Evolutionary conservation across 2,329 filamentous ascomycete genomes (phyloP), one percentile per base, ranked within the genome.

Genomic region (Calcarisporium arbuscula): DNA sequence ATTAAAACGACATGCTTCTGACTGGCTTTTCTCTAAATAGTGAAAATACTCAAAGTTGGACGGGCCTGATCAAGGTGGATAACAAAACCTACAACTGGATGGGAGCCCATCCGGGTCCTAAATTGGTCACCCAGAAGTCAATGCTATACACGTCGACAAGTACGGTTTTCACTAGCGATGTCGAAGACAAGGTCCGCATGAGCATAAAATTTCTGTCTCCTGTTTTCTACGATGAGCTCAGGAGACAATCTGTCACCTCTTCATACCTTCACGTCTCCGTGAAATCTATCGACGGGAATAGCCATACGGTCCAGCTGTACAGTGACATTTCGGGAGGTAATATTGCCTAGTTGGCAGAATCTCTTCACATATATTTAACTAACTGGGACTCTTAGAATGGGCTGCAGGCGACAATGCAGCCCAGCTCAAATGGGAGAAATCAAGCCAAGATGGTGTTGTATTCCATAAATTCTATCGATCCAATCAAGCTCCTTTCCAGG

Each of bases 131-230:
- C 15, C 82, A 88, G 53, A 72, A 67, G 3, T 64, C 72, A 1
- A 78, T 77, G 50, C 69, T 77, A 38, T 87, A 86, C 53, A 86
- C 83, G 1, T 81, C 82, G 1, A 87, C 83, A 5, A 72, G 68
- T 50, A 85, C 80, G 47, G 74, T 74, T 17, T 88, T 88, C 53
- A 77, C 69, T 8, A 76, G 85, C 61, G 66, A 77, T 42, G 77
- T 82, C 11, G 77, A 56, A 23, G 68, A 68, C 19, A 70, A 72
- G 39, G 67, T 88, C 7, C 60, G 70, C 36, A 64, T 89, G 65
- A 82, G 70, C 14, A 69, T 82, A 34, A 82, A 74, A 0, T 89
- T 88, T 49, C 54, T 86, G 30, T 85, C 81, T 1, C 81, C 83
- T 1, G 67, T 88, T 12, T 81, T 73, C 14, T 77, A 81, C 1